Percentiles rank a stretch among this genome's conserved stretches.
phyloP scores from a whole-genome alignment of 495 filamentous ascomycete genomes.

The Penicillium fimorum region DNA sequence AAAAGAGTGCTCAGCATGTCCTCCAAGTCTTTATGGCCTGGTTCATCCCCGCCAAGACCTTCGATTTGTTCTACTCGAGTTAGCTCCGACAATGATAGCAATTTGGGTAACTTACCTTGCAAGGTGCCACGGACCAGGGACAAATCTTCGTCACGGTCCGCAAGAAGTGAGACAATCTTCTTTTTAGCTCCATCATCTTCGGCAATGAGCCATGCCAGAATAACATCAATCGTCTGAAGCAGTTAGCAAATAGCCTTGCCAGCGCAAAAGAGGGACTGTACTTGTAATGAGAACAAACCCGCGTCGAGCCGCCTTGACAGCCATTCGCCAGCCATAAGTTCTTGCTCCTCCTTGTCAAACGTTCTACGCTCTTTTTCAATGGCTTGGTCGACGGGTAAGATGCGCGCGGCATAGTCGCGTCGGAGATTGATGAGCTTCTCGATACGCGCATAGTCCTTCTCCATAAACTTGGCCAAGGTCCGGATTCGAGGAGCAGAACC shows the following conservation, averaged over 20 bases:
- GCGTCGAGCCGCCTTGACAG: constrained; percentile 82
- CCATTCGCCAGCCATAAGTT: constrained; percentile 73
- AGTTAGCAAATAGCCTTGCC: constrained; percentile 2
- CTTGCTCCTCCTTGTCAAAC: constrained; percentile 54
- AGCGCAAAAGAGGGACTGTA: constrained; percentile 15
- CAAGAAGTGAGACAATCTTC: constrained; percentile 62
- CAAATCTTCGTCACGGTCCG: constrained; percentile 65
- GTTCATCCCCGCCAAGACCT: constrained; percentile 56
- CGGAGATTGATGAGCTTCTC: constrained; percentile 66
- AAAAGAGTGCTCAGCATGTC: constrained; percentile 72
- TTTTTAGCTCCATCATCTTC: constrained; percentile 80
- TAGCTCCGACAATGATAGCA: constrained; percentile 6
- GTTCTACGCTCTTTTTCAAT: constrained; percentile 57
- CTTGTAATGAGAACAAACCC: constrained; percentile 79
- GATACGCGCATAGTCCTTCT: constrained; percentile 89
- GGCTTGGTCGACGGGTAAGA: constrained; percentile 63
- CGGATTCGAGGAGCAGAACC: constrained; percentile 79
- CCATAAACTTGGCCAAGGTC: constrained; percentile 89
- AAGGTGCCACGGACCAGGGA: constrained; percentile 64
- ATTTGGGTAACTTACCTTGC: constrained; percentile 49
- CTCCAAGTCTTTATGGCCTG: constrained; percentile 56
- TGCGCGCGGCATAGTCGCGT: constrained; percentile 63
- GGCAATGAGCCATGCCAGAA: constrained; percentile 88
- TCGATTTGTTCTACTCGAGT: constrained; percentile 57
- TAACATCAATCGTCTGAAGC: constrained; percentile 70